Percentiles rank a stretch among this genome's conserved stretches.
phyloP scores from a whole-genome alignment of 331 rosid genomes.

The Acacia pycnantha region DNA sequence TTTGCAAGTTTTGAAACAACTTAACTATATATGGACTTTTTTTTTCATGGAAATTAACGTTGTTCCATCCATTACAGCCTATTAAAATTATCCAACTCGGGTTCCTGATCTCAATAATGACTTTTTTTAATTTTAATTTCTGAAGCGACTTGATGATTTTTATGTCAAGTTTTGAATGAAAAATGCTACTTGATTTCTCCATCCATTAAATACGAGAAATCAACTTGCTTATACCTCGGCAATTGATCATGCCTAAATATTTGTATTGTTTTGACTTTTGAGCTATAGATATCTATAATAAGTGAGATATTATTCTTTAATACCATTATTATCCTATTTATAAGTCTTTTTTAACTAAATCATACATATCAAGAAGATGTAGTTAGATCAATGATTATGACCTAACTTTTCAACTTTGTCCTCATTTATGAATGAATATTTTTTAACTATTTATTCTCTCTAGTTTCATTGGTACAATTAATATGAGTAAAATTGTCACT shows the following conservation, averaged over 20 bases:
- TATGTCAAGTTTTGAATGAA: too few relatives aligned
- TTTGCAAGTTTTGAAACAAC: not conserved
- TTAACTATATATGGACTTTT: too few relatives aligned
- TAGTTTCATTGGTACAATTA: too few relatives aligned
- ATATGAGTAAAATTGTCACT: too few relatives aligned
- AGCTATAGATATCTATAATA: not conserved
- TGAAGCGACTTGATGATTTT: not conserved
- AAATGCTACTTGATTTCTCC: not conserved
- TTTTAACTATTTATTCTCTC: too few relatives aligned
- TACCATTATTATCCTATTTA: too few relatives aligned
- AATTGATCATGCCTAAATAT: not conserved
- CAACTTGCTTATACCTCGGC: not conserved
- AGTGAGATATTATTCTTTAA: not conserved
- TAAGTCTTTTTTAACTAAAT: too few relatives aligned
- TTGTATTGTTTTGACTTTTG: not conserved
- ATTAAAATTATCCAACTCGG: not conserved
- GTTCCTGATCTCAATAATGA: not conserved
- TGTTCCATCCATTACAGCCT: not conserved
- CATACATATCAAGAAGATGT: too few relatives aligned
- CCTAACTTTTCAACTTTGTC: too few relatives aligned
- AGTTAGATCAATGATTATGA: too few relatives aligned
- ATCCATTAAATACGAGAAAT: too few relatives aligned
- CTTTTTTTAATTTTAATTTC: not conserved
- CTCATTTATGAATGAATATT: too few relatives aligned
- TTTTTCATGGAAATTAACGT: not conserved